Evolutionary conservation across 768 basidiomycete genomes (phyloP).

Genomic region (Suillus variegatus): DNA sequence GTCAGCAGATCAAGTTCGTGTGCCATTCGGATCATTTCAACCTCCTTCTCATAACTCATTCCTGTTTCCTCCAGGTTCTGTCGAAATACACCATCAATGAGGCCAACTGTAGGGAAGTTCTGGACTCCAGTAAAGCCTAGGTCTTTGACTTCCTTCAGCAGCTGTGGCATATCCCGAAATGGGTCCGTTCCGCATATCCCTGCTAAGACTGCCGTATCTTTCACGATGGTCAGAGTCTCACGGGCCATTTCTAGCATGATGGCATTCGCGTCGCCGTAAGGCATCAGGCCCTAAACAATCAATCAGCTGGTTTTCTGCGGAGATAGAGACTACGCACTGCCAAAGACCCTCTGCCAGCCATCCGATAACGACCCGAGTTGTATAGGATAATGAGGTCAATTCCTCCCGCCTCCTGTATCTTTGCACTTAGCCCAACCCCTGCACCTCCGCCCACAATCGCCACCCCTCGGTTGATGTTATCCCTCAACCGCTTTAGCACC

Average conservation of each 20-base stretch:
- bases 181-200: conserved; percentile 31
- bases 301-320: neutral
- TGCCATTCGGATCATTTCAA: conserved; percentile 31
- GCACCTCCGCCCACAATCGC: conserved; percentile 29
- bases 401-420: conserved; percentile 28
- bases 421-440: conserved; percentile 28
- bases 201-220: conserved; percentile 28
- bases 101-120: conserved; percentile 29
- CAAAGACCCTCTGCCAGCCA: conserved; percentile 32
- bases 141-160: conserved; percentile 26
- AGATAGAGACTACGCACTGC: conserved; percentile 21
- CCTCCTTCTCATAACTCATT: conserved; percentile 32
- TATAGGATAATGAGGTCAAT: conserved; percentile 31
- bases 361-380: conserved; percentile 32
- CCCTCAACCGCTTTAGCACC: conserved; percentile 16
- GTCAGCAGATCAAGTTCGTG: conserved; percentile 26
- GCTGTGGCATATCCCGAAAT: conserved; percentile 27
- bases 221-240: conserved; percentile 29
- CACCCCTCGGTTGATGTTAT: conserved; percentile 16
- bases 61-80: conserved; percentile 31
- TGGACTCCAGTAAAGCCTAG: conserved; percentile 29
- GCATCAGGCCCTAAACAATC: conserved; percentile 25
- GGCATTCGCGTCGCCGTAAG: conserved; percentile 30
- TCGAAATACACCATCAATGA: conserved; percentile 31
- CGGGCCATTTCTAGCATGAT: conserved; percentile 31